Evolutionary conservation across 257 asterid species (phyloP), one percentile per base, ranked within the genome.

Genomic region (Solanum rostratum): DNA sequence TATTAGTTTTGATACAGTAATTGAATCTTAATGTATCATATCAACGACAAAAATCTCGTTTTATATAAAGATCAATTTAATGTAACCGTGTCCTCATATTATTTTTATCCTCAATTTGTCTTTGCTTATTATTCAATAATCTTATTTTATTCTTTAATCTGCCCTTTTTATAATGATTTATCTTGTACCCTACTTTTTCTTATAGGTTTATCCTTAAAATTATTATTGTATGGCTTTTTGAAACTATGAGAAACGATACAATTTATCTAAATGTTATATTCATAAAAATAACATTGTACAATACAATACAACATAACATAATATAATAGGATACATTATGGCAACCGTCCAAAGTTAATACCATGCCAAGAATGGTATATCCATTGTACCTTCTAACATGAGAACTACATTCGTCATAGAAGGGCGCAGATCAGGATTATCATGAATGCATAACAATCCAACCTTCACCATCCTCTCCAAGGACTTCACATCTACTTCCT

Each of bases 321-420:
- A 45, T 45, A 45, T 8, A 45, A 59, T 22, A 41, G 1, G 66
- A 59, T 59, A 59, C 16, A 59, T 20, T 59, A n/a, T 22, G 10
- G 30, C 66, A 59, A 59, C 33, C 68, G 22, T 29, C 68, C 68
- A 60, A 60, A 27, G 69, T n/a, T 79, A 30, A 30, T 29, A 54
- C 69, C 30, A 79, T 79, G 43, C 78, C 33, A 83, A 83, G 69
- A 86, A 55, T 71, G 87, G 87, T 50, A 83, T 41, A 30, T 82
- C 83, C 86, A 84, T 24, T 29, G 84, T 84, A 39, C 89, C 89
- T 60, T 87, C 89, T 16, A 87, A 66, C 89, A 87, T 87, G 73
- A 84, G 80, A 53, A 87, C 81, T 7, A 87, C 86, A 63, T 60
- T 76, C 81, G 83, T 84, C 84, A 84, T 87, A 41, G 87, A 41